Evolutionary conservation across 164 flowering plant species (phyloP), one percentile per base, ranked within the genome.

Genomic region (Berberis vulgaris): DNA sequence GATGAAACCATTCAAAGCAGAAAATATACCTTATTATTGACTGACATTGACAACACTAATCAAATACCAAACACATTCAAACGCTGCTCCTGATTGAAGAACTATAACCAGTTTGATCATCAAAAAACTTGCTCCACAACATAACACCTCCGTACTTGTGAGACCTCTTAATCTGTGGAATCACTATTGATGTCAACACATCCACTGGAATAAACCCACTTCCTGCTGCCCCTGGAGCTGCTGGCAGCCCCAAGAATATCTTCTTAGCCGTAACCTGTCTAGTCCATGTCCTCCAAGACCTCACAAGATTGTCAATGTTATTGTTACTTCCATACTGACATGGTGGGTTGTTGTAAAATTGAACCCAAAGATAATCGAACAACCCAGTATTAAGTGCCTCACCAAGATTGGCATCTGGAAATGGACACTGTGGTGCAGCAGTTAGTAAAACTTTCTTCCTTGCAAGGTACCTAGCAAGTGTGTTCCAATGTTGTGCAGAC

Each of bases 71-170:
- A n/a, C n/a, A n/a, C n/a, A n/a, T n/a, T 66, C 63, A 66, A 4
- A 67, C 69, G 6, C 46, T 53, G 11, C 53, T 53, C 64, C 41
- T 60, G 7, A 67, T 60, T 52, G 54, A 47, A 1, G 68, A 58
- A 52, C 72, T 69, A 60, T 78, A 84, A 1, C 82, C 80, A 62
- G 57, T 74, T 44, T 62, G 66, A 52, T 70, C 77, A 67, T 82
- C 85, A 70, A 60, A 75, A 55, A 10, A 75, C 76, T 56, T 84
- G 4, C 72, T 64, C 85, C 87, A 83, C 2, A 85, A 69, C 87
- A 85, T 83, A 4, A 83, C 82, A 2, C 90, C 86, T 2, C 86
- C 87, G 66, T 83, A 85, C 63, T 80, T 81, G 4, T 63, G 12
- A 0, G 83, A 77, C 7, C 38, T 49, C 73, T 74, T 76, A 2